These are phyloP conservation scores for Penicillium freii DNA, from an alignment of 2,329 filamentous ascomycete genomes.

Conservation along the genomic window DNA sequence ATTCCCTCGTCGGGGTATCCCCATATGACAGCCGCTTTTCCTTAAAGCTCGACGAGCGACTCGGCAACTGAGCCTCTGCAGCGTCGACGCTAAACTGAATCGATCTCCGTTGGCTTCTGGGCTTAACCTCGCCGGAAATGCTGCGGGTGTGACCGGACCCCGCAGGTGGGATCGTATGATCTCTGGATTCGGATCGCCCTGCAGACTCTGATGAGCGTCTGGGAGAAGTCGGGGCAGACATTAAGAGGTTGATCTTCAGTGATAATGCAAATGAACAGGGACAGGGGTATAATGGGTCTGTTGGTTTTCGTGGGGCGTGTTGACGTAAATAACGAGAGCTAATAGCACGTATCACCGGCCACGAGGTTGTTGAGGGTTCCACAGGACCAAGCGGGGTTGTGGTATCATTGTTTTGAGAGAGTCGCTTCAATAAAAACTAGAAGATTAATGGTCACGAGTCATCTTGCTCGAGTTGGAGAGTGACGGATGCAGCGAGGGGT, in stretches of 20 bases:
- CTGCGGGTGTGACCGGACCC: constrained; percentile 21
- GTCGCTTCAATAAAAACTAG: constrained; percentile 3
- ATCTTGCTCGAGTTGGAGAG: constrained; percentile 2
- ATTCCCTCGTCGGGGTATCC: constrained; percentile 14
- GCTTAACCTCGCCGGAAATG: constrained; percentile 23
- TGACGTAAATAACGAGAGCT: not conserved
- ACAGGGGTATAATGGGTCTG: constrained; percentile 14
- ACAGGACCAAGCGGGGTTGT: constrained; percentile 7
- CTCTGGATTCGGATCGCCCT: constrained; percentile 11
- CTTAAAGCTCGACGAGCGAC: constrained; percentile 29
- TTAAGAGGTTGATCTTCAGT: constrained; percentile 6
- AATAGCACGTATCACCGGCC: constrained; percentile 2
- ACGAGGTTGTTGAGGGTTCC: constrained; percentile 6
- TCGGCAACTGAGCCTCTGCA: constrained; percentile 30
- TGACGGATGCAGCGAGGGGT: constrained; percentile 26
- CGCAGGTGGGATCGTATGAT: constrained; percentile 13
- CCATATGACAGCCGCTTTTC: constrained; percentile 28
- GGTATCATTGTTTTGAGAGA: constrained; percentile 9
- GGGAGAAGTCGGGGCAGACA: constrained; percentile 22
- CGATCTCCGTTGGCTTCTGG: constrained; percentile 34
- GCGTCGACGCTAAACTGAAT: constrained; percentile 40
- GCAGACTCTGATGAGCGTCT: constrained; percentile 22
- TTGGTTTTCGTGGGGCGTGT: not conserved
- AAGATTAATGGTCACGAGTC: constrained; percentile 3
- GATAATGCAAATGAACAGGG: constrained; percentile 18